Conservation (phyloP, 352 stramenopile genomes). For the Halophytophthora batemanensis region DNA sequence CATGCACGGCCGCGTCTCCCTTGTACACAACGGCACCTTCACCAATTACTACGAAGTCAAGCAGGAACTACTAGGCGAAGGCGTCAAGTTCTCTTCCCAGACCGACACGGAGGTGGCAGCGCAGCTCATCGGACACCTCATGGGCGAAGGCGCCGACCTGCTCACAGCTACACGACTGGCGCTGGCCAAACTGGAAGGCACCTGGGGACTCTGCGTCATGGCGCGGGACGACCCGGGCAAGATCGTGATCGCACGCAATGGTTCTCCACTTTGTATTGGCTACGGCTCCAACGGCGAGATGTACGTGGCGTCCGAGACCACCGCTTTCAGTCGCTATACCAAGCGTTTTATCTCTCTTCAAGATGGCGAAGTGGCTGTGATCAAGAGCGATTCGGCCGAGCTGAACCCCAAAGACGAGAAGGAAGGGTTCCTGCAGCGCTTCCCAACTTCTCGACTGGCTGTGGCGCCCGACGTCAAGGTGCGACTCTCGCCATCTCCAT, state of each 20-base stretch:
- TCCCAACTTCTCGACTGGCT: slow-evolving; percentile 87
- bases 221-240: slow-evolving; percentile 91
- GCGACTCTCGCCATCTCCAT: slow-evolving; percentile 90
- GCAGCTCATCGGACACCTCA: slow-evolving; percentile 94
- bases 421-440: slow-evolving; percentile 76
- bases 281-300: slow-evolving; percentile 89
- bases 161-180: slow-evolving; percentile 90
- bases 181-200: slow-evolving; percentile 91
- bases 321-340: slow-evolving; percentile 92
- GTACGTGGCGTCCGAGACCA: slow-evolving; percentile 96
- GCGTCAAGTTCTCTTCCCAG: slow-evolving; percentile 93
- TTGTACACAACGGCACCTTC: slow-evolving; percentile 99
- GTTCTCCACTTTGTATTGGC: slow-evolving; percentile 91
- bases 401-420: slow-evolving; percentile 88
- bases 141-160: slow-evolving; percentile 80
- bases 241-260: slow-evolving; percentile 97
- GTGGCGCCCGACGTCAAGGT: slow-evolving; percentile 94
- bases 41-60: slow-evolving; percentile 96
- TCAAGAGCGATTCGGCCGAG: slow-evolving; percentile 91
- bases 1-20: slow-evolving; percentile 89
- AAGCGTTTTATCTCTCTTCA: slow-evolving; percentile 98
- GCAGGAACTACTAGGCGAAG: slow-evolving; percentile 79
- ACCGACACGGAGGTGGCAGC: slow-evolving; percentile 99
- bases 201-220: slow-evolving; percentile 96
- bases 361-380: slow-evolving; percentile 94